phyloP scores from a whole-genome alignment of 2,329 filamentous ascomycete species.

The Penicillium sp. region DNA sequence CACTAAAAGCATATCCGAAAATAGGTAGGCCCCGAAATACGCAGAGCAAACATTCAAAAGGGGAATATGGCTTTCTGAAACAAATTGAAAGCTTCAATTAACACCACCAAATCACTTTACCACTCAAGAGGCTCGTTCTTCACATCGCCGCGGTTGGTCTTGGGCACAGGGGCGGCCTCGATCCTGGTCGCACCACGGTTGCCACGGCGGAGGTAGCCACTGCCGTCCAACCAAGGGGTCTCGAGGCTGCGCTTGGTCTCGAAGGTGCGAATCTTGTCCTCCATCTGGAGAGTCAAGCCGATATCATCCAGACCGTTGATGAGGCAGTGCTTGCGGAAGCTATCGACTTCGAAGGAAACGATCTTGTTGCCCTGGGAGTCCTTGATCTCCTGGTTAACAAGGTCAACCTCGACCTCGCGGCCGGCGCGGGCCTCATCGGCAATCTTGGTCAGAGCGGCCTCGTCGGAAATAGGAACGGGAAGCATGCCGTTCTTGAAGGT shows the following conservation, averaged over 20 bases:
- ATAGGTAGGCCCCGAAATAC: slow-evolving; percentile 7
- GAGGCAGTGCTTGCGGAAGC: slow-evolving; percentile 91
- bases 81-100: slow-evolving; percentile 7
- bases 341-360: slow-evolving; percentile 77
- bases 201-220: slow-evolving; percentile 63
- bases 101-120: slow-evolving; percentile 46
- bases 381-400: slow-evolving; percentile 77
- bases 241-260: slow-evolving; percentile 70
- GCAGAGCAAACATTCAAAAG: slow-evolving; percentile 8
- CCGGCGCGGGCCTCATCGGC: slow-evolving; percentile 72
- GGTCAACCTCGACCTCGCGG: slow-evolving; percentile 80
- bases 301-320: slow-evolving; percentile 94
- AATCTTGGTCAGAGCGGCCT: slow-evolving; percentile 62
- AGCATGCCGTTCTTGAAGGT: slow-evolving; percentile 99
- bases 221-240: slow-evolving; percentile 89
- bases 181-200: slow-evolving; percentile 56
- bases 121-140: slow-evolving; percentile 84
- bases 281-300: slow-evolving; percentile 85
- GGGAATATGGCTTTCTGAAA: slow-evolving; percentile 21
- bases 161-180: slow-evolving; percentile 66
- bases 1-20: slow-evolving; percentile 8
- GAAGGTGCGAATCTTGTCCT: slow-evolving; percentile 79
- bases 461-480: slow-evolving; percentile 69
- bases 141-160: slow-evolving; percentile 80
- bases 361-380: slow-evolving; percentile 68